Evolutionary conservation across 2,329 filamentous ascomycete species (phyloP).

Genomic region (Epichloe sylvatica): DNA sequence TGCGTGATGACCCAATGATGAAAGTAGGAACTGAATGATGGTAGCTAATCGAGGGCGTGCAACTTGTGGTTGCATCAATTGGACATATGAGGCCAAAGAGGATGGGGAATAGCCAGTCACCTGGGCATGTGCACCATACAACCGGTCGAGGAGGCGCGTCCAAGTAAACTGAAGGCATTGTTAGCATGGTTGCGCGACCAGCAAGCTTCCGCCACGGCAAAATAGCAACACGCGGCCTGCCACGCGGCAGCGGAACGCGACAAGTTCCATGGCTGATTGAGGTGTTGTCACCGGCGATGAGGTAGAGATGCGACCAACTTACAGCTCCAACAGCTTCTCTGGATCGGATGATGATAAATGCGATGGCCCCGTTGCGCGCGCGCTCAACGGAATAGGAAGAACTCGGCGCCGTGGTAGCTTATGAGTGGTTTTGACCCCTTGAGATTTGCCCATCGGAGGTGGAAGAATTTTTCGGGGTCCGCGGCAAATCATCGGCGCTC

Average conservation of each 20-base stretch:
- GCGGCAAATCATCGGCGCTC: constrained; percentile 8
- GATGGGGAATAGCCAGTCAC: neutral
- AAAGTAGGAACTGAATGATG: neutral
- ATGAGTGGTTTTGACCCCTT: constrained; percentile 21
- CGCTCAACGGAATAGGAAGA: constrained; percentile 34
- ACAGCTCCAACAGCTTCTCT: constrained; percentile 18
- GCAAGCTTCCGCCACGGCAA: constrained; percentile 3
- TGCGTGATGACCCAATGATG: neutral
- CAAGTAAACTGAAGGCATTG: constrained; percentile 9
- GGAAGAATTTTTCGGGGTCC: constrained; percentile 22
- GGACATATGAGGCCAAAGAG: neutral
- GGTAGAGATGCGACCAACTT: constrained; percentile 16
- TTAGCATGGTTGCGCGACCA: constrained; percentile 8
- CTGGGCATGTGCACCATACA: constrained; percentile 2
- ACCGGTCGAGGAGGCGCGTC: constrained; percentile 5
- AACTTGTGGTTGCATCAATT: neutral
- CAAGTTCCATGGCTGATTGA: constrained; percentile 5
- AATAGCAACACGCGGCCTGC: constrained; percentile 2
- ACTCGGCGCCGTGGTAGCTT: constrained; percentile 23
- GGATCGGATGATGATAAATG: constrained; percentile 30
- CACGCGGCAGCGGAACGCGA: constrained; percentile 4
- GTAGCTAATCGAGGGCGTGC: too few relatives aligned
- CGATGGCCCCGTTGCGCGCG: constrained; percentile 21
- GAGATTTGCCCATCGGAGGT: constrained; percentile 18
- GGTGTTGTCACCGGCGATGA: constrained; percentile 1